Conservation (phyloP, 306 rosid species). For the apple (Malus domestica) region ASM211411v1 NC_041798.1:23885501-23886000, state of each 20-base stretch:
- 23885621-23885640: slow-evolving; percentile 8
- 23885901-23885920: slow-evolving; percentile 67
- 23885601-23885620: neutral
- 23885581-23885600: neutral
- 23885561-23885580: neutral
- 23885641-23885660: neutral
- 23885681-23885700: neutral
- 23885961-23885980: slow-evolving; percentile 69
- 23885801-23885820: slow-evolving; percentile 65
- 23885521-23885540: slow-evolving; percentile 8
- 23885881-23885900: slow-evolving; percentile 48
- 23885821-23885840: slow-evolving; percentile 85
- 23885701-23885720: slow-evolving; percentile 47
- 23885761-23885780: slow-evolving; percentile 48
- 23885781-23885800: slow-evolving; percentile 42
- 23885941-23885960: slow-evolving; percentile 73
- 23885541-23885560: slow-evolving; percentile 5
- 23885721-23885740: slow-evolving; percentile 47
- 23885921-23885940: slow-evolving; percentile 84
- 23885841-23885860: slow-evolving; percentile 65
- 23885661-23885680: slow-evolving; percentile 6
- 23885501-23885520: neutral
- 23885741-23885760: slow-evolving; percentile 79
- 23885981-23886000: slow-evolving; percentile 83
- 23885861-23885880: slow-evolving; percentile 64